Conservation (phyloP, 495 filamentous ascomycete genomes). For the Daldinia vernicosa region DNA sequence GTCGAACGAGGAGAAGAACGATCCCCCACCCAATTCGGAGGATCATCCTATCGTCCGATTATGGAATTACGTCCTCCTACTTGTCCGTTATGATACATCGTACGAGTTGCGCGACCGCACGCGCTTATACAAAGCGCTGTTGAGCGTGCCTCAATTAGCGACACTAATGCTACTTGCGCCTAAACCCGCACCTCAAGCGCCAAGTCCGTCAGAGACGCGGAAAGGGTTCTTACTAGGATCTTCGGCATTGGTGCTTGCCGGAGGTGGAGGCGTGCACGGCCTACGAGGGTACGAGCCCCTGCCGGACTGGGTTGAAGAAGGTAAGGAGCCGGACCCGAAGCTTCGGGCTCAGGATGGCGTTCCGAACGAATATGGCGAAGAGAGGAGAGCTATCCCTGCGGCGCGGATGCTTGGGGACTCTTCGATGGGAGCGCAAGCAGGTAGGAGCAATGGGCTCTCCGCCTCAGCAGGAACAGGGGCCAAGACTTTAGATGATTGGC, state of each 20-base stretch:
- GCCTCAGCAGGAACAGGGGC: slow-evolving; percentile 55
- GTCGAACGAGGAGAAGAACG: slow-evolving; percentile 35
- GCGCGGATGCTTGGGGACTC: slow-evolving; percentile 71
- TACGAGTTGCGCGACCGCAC: slow-evolving; percentile 94
- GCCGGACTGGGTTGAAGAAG: slow-evolving; percentile 84
- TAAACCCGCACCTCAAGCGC: slow-evolving; percentile 88
- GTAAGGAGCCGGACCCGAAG: slow-evolving; percentile 78
- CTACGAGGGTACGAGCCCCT: slow-evolving; percentile 78
- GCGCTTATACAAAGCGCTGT: slow-evolving; percentile 83
- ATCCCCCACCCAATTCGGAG: slow-evolving; percentile 54
- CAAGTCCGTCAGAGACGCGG: slow-evolving; percentile 82
- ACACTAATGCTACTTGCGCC: slow-evolving; percentile 90
- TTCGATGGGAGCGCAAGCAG: slow-evolving; percentile 36
- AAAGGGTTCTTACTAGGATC: slow-evolving; percentile 81
- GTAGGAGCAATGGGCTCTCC: slow-evolving; percentile 62
- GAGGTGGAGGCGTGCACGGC: slow-evolving; percentile 73
- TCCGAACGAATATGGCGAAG: slow-evolving; percentile 50
- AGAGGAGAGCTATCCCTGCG: slow-evolving; percentile 63
- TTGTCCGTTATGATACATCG: slow-evolving; percentile 90
- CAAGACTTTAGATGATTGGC: slow-evolving; percentile 90
- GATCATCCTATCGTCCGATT: slow-evolving; percentile 76
- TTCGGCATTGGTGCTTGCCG: slow-evolving; percentile 82
- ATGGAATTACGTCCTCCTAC: slow-evolving; percentile 83
- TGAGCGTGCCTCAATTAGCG: slow-evolving; percentile 84
- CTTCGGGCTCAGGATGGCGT: slow-evolving; percentile 65